Percentiles rank a stretch among this genome's conserved stretches.
Evolutionary conservation across 371 early-diverging fungal species (phyloP).

Genomic region (Rhizopus stolonifer): DNA sequence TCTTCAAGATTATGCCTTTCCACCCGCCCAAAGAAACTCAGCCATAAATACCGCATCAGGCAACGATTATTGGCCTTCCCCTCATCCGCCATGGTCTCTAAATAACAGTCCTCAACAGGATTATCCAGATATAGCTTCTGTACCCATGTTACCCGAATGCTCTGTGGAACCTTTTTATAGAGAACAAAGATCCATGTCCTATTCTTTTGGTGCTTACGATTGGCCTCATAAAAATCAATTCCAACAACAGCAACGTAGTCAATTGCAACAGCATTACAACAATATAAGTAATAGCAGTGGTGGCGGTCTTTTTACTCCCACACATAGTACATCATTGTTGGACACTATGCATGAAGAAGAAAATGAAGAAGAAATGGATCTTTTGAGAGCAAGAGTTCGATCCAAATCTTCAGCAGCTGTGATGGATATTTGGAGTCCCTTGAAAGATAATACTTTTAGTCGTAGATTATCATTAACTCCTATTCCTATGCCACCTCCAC

Average conservation of each 20-base stretch:
- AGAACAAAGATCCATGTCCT: slow-evolving; percentile 44
- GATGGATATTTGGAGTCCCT: slow-evolving; percentile 39
- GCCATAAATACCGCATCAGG: slow-evolving; percentile 24
- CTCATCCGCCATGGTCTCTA: no score
- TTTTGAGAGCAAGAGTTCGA: slow-evolving; percentile 12
- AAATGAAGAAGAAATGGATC: slow-evolving; percentile 5
- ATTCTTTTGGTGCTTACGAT: slow-evolving; percentile 33
- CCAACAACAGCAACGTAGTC: not conserved
- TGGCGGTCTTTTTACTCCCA: not conserved
- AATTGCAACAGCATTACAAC: not conserved
- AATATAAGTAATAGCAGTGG: no score
- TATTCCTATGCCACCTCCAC: slow-evolving; percentile 2
- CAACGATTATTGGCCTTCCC: no score
- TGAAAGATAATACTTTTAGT: slow-evolving; percentile 2
- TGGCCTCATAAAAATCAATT: slow-evolving; percentile 8
- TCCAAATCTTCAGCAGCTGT: slow-evolving; percentile 45
- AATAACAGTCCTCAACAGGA: no score
- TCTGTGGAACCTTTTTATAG: slow-evolving; percentile 35
- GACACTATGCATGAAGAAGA: slow-evolving; percentile 41
- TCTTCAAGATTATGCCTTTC: slow-evolving; percentile 37
- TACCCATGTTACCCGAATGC: slow-evolving; percentile 41
- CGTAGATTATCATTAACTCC: slow-evolving; percentile 7
- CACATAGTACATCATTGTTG: slow-evolving; percentile 2
- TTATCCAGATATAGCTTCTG: slow-evolving; percentile 38
- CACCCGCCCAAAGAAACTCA: slow-evolving; percentile 39